Evolutionary conservation across 2,329 filamentous ascomycete genomes (phyloP).

Genomic region (Colletotrichum sp.): DNA sequence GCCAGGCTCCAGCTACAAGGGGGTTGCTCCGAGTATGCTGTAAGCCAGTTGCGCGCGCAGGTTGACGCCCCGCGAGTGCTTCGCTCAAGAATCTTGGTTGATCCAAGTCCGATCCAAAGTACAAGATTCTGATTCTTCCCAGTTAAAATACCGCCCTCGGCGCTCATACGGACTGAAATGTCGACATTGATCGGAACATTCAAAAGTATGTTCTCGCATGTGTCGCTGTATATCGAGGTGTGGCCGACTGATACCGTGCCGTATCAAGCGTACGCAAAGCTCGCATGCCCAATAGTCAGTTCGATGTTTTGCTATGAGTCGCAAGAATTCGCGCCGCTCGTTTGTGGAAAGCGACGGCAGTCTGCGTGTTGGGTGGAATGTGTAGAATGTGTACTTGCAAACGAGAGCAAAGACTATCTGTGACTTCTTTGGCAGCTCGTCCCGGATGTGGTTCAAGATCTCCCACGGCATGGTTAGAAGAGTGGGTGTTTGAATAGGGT

Average conservation of each 20-base stretch:
- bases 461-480: neutral
- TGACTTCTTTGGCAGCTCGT: neutral
- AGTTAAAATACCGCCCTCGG: no score
- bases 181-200: neutral
- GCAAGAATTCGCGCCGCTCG: no score
- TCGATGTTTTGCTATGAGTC: rapidly evolving
- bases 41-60: neutral
- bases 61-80: neutral
- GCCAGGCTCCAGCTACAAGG: rapidly evolving
- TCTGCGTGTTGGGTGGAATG: neutral
- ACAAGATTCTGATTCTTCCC: neutral
- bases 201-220: neutral
- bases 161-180: neutral
- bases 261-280: neutral
- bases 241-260: neutral
- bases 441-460: neutral
- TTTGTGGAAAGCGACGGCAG: neutral
- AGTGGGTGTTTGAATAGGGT: neutral
- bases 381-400: neutral
- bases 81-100: neutral
- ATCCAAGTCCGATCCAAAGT: neutral
- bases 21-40: neutral
- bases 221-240: neutral
- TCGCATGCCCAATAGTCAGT: neutral
- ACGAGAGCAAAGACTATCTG: neutral